Evolutionary conservation across 805 yeast species (phyloP).

Genomic region (Komagataella kurtzmanii): DNA sequence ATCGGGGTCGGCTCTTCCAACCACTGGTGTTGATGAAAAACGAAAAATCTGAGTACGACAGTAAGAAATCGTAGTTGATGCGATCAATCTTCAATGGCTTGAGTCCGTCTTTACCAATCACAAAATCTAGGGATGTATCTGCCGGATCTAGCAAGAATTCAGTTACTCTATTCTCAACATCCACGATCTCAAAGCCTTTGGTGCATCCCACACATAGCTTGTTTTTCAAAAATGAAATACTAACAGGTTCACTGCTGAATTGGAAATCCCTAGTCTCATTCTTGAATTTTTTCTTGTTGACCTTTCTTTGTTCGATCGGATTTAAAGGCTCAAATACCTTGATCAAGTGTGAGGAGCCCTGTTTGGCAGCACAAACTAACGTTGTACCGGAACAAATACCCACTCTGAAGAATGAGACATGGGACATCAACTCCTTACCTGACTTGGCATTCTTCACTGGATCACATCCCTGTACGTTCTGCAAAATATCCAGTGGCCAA

Average conservation of each 20-base stretch:
- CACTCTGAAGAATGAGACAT: constrained; percentile 80
- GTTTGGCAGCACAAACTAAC: constrained; percentile 79
- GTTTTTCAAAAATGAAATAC: constrained; percentile 80
- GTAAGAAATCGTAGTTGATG: constrained; percentile 74
- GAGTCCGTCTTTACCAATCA: constrained; percentile 65
- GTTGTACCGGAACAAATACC: constrained; percentile 87
- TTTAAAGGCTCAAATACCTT: constrained; percentile 83
- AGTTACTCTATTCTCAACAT: constrained; percentile 69
- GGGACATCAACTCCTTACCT: constrained; percentile 73
- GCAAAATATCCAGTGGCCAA: constrained; percentile 59
- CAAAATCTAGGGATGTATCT: constrained; percentile 92
- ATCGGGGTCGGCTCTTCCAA: constrained; percentile 88
- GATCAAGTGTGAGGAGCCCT: constrained; percentile 63
- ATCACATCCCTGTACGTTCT: constrained; percentile 33
- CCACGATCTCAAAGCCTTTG: constrained; percentile 90
- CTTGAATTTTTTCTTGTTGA: constrained; percentile 59
- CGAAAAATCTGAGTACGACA: constrained; percentile 86
- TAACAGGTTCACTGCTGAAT: constrained; percentile 82
- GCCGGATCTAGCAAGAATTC: constrained; percentile 95
- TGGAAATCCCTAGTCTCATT: constrained; percentile 61
- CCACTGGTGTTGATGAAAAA: constrained; percentile 92
- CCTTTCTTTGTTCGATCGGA: constrained; percentile 40
- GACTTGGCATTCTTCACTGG: constrained; percentile 40
- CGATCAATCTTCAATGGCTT: constrained; percentile 89
- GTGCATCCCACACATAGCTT: constrained; percentile 92